Percentiles rank a stretch among this genome's conserved stretches.
Evolutionary conservation across 2,329 filamentous ascomycete species (phyloP).

Genomic region (Graphium sp.): DNA sequence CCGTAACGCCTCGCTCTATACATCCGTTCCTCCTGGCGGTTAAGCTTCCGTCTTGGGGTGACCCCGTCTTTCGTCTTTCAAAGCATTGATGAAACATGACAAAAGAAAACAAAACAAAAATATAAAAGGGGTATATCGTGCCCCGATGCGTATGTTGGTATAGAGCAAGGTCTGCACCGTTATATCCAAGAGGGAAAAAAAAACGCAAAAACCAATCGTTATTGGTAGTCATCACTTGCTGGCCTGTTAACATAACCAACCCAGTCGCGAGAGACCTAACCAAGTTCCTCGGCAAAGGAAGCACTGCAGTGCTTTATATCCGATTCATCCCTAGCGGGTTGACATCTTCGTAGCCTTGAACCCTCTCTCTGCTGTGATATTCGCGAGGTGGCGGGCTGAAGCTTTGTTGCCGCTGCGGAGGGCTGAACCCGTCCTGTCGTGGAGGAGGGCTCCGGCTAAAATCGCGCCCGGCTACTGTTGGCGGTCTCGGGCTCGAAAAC

Average conservation of each 20-base stretch:
- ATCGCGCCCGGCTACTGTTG: no score
- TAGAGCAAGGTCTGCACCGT: no score
- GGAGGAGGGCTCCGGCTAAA: no score
- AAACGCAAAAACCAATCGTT: not conserved
- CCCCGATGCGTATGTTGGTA: no score
- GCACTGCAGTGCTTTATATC: conserved; percentile 24
- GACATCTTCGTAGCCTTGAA: conserved; percentile 19
- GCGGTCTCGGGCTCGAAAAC: conserved; percentile 37
- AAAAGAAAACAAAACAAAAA: conserved; percentile 2
- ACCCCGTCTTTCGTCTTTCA: not conserved
- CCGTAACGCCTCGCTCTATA: no score
- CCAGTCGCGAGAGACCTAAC: no score
- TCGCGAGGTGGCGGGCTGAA: conserved; percentile 8
- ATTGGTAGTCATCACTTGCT: not conserved
- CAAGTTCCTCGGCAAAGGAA: no score
- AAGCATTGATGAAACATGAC: not conserved
- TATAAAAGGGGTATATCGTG: no score
- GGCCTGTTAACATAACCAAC: not conserved
- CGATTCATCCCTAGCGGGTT: conserved; percentile 41
- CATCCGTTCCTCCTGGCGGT: no score
- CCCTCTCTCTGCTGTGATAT: not conserved
- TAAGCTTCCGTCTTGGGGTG: no score
- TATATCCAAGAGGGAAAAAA: no score
- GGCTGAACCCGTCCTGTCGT: conserved; percentile 1
- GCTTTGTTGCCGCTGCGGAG: not conserved